phyloP scores from a whole-genome alignment of 331 rosid species.

The Quercus lobata region DNA sequence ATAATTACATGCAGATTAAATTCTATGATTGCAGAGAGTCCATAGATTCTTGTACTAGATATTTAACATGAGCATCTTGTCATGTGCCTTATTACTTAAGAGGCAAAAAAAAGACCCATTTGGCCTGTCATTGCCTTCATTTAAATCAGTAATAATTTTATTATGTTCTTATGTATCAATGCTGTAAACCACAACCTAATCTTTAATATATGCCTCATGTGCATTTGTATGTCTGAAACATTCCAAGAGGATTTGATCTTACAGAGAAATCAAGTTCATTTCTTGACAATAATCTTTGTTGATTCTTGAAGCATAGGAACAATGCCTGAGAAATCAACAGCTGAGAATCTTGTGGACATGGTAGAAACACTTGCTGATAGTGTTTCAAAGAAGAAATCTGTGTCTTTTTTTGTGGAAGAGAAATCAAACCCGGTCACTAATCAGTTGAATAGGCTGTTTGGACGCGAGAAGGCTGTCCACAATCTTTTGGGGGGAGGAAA shows the following conservation, averaged over 20 bases:
- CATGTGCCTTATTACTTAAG: not conserved
- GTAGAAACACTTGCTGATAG: conserved; percentile 54
- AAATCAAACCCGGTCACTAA: conserved; percentile 39
- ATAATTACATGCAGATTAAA: not conserved
- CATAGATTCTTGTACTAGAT: not conserved
- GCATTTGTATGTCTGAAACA: not conserved
- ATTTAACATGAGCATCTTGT: not conserved
- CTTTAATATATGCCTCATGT: not conserved
- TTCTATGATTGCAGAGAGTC: not conserved
- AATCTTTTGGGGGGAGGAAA: conserved; percentile 88
- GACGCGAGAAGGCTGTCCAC: conserved; percentile 83
- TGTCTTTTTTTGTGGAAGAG: conserved; percentile 56
- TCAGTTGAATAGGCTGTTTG: conserved; percentile 65
- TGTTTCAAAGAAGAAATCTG: conserved; percentile 38
- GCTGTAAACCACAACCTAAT: not conserved
- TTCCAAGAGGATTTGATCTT: not conserved
- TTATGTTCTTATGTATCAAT: not conserved
- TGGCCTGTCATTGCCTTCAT: not conserved
- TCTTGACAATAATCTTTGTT: conserved; percentile 5
- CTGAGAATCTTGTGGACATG: conserved; percentile 46
- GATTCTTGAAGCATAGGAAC: conserved; percentile 31
- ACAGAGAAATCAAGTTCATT: conserved; percentile 8
- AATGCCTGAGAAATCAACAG: conserved; percentile 62
- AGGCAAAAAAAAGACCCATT: not conserved
- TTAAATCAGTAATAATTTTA: not conserved